Base-by-base conservation (phyloP, 2,329 filamentous ascomycete genomes). In the Fusarium dlaminii region DNA sequence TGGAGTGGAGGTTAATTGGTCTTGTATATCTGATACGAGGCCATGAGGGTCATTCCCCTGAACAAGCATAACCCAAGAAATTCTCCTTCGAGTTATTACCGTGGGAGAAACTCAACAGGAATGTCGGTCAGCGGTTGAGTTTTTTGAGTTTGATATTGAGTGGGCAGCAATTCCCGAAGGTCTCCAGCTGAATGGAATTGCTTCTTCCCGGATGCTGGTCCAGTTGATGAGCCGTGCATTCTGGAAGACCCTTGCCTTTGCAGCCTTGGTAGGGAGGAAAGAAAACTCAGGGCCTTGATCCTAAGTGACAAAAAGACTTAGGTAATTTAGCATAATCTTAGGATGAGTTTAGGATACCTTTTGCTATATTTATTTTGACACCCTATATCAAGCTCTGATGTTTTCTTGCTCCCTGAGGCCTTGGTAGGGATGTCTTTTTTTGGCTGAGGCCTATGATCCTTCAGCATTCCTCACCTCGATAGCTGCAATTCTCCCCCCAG, bases 221-320 rank as follows among this genome's bases (percentile, higher is more conserved):
- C 67, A 59, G 54, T 70, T 67, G 60, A 54, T 67, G 70, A 62
- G 70, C 72, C 73, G 70, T 72, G 70, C 58, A 57, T 57, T 54
- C 43, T 34, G n/a, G 24, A 56, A 20, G 34, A 43, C 24, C 58
- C 56, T 68, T 60, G 55, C 27, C 34, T 52, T 27, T 51, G 17
- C n/a, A 51, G 43, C 22, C n/a, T 18, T 62, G 39, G 32, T 27
- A 34, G 34, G 36, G 36, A n/a, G n/a, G n/a, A n/a, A n/a, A n/a
- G n/a, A n/a, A n/a, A n/a, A n/a, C n/a, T n/a, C n/a, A n/a, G n/a
- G n/a, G n/a, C n/a, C n/a, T n/a, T n/a, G n/a, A n/a, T n/a, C n/a
- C n/a, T n/a, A n/a, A n/a, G n/a, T n/a, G n/a, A n/a, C n/a, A n/a
- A n/a, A n/a, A n/a, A n/a, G n/a, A n/a, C n/a, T n/a, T n/a, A n/a